phyloP scores from a whole-genome alignment of 1,139 yeast genomes.

The Yamadazyma spencermartinsiae region DNA sequence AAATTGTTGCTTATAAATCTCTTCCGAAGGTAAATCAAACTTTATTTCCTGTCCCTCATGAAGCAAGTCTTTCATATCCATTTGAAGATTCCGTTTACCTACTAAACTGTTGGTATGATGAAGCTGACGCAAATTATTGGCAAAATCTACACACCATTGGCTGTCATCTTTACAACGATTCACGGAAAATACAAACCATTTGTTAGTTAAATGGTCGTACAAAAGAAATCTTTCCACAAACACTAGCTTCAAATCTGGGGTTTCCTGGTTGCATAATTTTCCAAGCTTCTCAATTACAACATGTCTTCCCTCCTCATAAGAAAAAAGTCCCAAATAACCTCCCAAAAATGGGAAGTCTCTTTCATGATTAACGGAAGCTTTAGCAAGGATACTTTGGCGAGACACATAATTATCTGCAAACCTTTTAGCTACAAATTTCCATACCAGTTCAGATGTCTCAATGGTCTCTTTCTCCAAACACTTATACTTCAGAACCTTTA shows the following conservation, averaged over 20 bases:
- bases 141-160: conserved; percentile 34
- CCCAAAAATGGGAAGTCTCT: conserved; percentile 75
- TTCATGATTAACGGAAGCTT: conserved; percentile 12
- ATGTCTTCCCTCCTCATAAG: conserved; percentile 80
- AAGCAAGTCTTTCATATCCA: conserved; percentile 28
- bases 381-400: conserved; percentile 19
- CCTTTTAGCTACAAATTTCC: conserved; percentile 26
- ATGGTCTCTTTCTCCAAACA: conserved; percentile 12
- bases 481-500: conserved; percentile 20
- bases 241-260: conserved; percentile 77
- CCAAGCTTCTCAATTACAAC: conserved; percentile 34
- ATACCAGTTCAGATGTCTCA: conserved; percentile 15
- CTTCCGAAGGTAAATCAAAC: conserved; percentile 55
- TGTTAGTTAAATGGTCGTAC: conserved; percentile 47
- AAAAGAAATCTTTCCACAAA: conserved; percentile 68
- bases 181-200: conserved; percentile 58
- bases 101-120: conserved; percentile 9
- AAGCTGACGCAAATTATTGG: conserved; percentile 13
- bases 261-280: conserved; percentile 26
- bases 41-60: conserved; percentile 24
- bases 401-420: conserved; percentile 25
- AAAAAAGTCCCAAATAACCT: conserved; percentile 80
- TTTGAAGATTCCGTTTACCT: conserved; percentile 23
- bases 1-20: conserved; percentile 57
- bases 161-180: conserved; percentile 27